These are phyloP conservation scores for Purshia tridentata DNA, from an alignment of 306 rosid genomes.

Conservation along the genomic window DNA sequence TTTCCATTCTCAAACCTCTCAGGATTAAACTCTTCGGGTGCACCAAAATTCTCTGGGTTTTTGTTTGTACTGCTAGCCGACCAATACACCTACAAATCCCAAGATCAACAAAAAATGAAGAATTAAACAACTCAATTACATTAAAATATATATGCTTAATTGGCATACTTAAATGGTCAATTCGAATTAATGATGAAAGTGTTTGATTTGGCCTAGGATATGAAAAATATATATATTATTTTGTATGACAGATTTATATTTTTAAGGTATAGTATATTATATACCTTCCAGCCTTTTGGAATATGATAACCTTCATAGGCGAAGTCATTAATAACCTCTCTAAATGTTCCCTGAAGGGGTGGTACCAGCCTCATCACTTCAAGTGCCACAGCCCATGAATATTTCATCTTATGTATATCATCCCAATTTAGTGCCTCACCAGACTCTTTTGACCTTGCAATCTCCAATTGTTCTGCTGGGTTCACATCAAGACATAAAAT, in stretches of 20 bases:
- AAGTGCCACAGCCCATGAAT: conserved; percentile 55
- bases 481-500: not conserved
- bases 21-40: conserved; percentile 50
- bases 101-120: not conserved
- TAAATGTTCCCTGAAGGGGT: conserved; percentile 43
- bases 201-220: too few relatives aligned
- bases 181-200: too few relatives aligned
- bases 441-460: conserved; percentile 37
- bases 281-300: conserved; percentile 62
- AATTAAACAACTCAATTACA: too few relatives aligned
- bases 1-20: conserved; percentile 46
- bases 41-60: conserved; percentile 36
- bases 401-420: conserved; percentile 56
- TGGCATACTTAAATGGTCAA: too few relatives aligned
- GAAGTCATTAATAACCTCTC: conserved; percentile 43
- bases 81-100: conserved; percentile 43
- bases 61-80: conserved; percentile 36
- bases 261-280: too few relatives aligned
- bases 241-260: too few relatives aligned
- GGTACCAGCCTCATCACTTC: conserved; percentile 49
- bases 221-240: too few relatives aligned
- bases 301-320: conserved; percentile 44
- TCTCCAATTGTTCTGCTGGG: conserved; percentile 41
- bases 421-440: conserved; percentile 47
- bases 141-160: too few relatives aligned